Base-by-base conservation (phyloP, 106 monocot species). In the Iris macrosiphon region DNA sequence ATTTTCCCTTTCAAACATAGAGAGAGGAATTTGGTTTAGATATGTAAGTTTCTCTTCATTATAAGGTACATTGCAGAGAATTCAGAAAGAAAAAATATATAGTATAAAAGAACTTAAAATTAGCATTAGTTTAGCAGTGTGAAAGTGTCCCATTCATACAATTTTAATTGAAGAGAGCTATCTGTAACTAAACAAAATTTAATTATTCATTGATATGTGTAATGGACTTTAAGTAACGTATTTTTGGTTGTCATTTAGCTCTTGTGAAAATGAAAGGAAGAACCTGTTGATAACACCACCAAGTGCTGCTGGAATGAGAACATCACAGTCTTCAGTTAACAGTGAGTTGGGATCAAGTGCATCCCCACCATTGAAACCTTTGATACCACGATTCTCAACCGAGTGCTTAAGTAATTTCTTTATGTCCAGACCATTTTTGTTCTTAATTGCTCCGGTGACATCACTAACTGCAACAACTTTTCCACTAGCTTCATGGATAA, bases 301-400 rank as follows among this genome's bases (percentile, higher is more conserved):
- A 33, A 87, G 73, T 0, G 87, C 87, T 47, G 87, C 87, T 2
- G 87, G 87, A 37, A 87, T 78, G 24, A 87, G 74, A 42, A 87
- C 81, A 55, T 81, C 87, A 44, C 81, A 87, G 52, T 87, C 87
- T 65, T 87, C 87, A 39, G 71, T 71, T 11, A 87, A 49, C 47
- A 87, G 20, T 10, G 60, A 70, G 3, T 59, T 74, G 15, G 81
- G 70, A 71, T 87, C 77, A 42, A 81, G 16, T 11, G 67, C 40
- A 47, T 84, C 84, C 57, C 89, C 89, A 47, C 84, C 89, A 34
- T 35, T 40, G 60, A 89, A 89, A 21, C 89, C 84, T 54, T 84
- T 89, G 30, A 85, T 59, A 12, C 85, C 85, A 23, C 57, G 67
- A 52, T 65, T 73, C 29, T 61, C 61, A 19, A 14, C 7, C 0